Evolutionary conservation across 805 yeast genomes (phyloP).

Genomic region (Torulaspora quercuum): DNA sequence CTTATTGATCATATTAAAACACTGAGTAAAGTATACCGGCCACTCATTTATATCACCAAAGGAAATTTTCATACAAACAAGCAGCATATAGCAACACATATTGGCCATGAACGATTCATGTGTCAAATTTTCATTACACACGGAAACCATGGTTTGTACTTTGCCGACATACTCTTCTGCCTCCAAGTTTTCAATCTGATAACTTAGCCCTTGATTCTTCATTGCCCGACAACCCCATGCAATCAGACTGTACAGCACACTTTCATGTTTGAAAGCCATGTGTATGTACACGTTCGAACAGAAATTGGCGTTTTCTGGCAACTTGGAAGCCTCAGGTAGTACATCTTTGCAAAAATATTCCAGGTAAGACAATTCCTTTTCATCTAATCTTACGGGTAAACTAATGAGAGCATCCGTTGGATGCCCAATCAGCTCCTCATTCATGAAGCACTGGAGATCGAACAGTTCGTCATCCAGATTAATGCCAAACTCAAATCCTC

Average conservation of each 20-base stretch:
- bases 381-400: neutral
- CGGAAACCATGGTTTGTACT: neutral
- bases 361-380: neutral
- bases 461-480: conserved; percentile 1
- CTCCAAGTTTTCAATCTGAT: conserved; percentile 1
- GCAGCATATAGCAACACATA: conserved; percentile 1
- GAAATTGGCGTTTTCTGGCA: neutral
- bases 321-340: conserved; percentile 1
- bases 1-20: conserved; percentile 1
- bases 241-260: conserved; percentile 2
- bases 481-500: neutral
- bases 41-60: conserved; percentile 1
- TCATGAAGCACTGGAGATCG: neutral
- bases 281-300: neutral
- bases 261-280: conserved; percentile 1
- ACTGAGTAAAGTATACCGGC: neutral
- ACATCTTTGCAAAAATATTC: conserved; percentile 1
- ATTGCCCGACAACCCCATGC: conserved; percentile 5
- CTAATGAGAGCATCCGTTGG: neutral
- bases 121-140: neutral
- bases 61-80: conserved; percentile 2
- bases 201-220: conserved; percentile 1
- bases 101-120: neutral
- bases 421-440: neutral
- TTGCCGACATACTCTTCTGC: conserved; percentile 1